These are phyloP conservation scores for Rhizopogon parksii DNA, from an alignment of 1,284 basidiomycete genomes.

Conservation along the genomic window DNA sequence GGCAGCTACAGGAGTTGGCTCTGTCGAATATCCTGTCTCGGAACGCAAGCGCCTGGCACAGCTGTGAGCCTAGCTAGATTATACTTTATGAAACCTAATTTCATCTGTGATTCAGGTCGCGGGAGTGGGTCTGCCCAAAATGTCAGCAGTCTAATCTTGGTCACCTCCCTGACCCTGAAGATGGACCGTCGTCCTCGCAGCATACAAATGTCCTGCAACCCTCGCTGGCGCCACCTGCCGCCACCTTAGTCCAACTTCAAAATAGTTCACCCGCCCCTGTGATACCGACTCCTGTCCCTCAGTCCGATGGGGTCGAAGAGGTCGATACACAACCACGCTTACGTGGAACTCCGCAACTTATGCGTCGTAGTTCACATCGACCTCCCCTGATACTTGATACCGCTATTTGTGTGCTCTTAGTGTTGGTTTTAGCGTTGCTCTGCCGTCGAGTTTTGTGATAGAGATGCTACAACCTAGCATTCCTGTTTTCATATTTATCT, in stretches of 20 bases:
- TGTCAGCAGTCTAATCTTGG: slow-evolving; percentile 66
- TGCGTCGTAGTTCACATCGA: slow-evolving; percentile 22
- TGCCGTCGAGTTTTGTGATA: slow-evolving; percentile 51
- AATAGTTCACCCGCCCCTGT: slow-evolving; percentile 7
- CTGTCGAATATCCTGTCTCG: slow-evolving; percentile 71
- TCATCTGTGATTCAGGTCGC: slow-evolving; percentile 47
- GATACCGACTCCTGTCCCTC: slow-evolving; percentile 11
- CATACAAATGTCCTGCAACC: slow-evolving; percentile 8
- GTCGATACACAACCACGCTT: slow-evolving; percentile 2
- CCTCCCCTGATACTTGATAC: slow-evolving; percentile 63
- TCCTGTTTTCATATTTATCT: no score
- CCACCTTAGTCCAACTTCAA: slow-evolving; percentile 12
- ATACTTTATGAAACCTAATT: slow-evolving; percentile 11
- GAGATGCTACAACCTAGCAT: not conserved
- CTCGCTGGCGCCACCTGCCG: slow-evolving; percentile 10
- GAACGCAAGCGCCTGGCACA: slow-evolving; percentile 79
- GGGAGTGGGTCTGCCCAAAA: slow-evolving; percentile 74
- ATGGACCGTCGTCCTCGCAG: not conserved
- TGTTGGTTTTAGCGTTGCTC: slow-evolving; percentile 55
- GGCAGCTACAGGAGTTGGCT: slow-evolving; percentile 85
- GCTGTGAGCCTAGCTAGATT: slow-evolving; percentile 45
- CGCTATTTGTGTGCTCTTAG: slow-evolving; percentile 60
- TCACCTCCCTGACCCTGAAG: slow-evolving; percentile 60
- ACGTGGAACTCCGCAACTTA: slow-evolving; percentile 16
- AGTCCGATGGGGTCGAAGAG: slow-evolving; percentile 11